These are phyloP conservation scores for Monosporascus sp. DNA, from an alignment of 2,329 filamentous ascomycete genomes.

Conservation along the genomic window DNA sequence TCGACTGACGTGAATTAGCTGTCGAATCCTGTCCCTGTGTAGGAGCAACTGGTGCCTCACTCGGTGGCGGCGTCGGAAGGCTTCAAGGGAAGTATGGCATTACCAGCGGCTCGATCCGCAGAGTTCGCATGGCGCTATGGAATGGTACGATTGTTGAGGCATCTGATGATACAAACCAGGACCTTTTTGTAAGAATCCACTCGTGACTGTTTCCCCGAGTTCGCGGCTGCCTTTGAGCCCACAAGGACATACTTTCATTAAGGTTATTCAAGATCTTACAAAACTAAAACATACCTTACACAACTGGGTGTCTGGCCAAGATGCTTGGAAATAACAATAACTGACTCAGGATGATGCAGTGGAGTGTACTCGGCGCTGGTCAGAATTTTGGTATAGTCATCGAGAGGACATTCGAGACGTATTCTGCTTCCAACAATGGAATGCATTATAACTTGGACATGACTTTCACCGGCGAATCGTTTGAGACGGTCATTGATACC, in stretches of 20 bases:
- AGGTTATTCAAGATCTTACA: too few species aligned
- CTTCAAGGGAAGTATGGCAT: conserved; percentile 8
- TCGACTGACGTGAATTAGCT: background rate
- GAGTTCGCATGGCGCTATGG: conserved; percentile 1
- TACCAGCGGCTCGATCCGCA: conserved; percentile 2
- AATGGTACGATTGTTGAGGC: conserved; percentile 7
- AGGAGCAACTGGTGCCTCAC: background rate
- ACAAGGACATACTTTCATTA: too few species aligned
- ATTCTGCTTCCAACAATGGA: background rate
- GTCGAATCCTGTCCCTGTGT: conserved; percentile 7
- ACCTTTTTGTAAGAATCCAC: conserved; percentile 1
- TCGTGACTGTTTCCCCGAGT: too few species aligned
- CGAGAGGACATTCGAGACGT: background rate
- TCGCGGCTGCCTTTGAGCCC: too few species aligned
- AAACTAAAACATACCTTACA: too few species aligned
- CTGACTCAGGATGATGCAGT: background rate
- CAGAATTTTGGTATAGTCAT: conserved; percentile 10
- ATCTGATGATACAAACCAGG: conserved; percentile 1
- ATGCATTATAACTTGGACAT: background rate
- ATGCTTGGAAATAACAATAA: too few species aligned
- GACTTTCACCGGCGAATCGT: background rate
- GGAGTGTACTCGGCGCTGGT: conserved; percentile 9
- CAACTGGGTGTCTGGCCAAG: too few species aligned
- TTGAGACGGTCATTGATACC: background rate
- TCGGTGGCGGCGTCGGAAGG: conserved; percentile 10